Evolutionary conservation across 2,329 filamentous ascomycete genomes (phyloP).

Genomic region (Aspergillus ustus): DNA sequence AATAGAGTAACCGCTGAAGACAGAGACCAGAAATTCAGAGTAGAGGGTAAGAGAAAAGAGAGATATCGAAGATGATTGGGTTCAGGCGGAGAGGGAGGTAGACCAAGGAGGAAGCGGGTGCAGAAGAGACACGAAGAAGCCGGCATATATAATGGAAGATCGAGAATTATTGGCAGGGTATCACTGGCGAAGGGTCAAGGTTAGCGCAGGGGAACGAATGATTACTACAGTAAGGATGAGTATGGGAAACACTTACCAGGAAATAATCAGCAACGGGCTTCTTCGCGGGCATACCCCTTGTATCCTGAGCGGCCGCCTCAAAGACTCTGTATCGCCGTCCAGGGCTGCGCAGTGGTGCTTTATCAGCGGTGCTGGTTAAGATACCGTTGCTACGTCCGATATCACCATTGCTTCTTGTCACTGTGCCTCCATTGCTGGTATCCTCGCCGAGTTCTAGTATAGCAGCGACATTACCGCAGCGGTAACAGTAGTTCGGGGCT

Average conservation of each 20-base stretch:
- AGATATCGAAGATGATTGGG: constrained; percentile 9
- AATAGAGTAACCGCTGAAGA: constrained; percentile 14
- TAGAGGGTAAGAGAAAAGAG: constrained; percentile 3
- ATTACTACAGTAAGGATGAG: not conserved
- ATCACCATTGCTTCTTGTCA: constrained; percentile 64
- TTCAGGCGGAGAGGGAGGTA: constrained; percentile 1
- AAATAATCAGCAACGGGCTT: constrained; percentile 98
- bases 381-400: constrained; percentile 51
- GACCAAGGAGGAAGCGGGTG: not conserved
- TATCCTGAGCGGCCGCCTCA: constrained; percentile 94
- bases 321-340: constrained; percentile 93
- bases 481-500: constrained; percentile 95
- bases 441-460: constrained; percentile 93
- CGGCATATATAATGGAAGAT: constrained; percentile 2
- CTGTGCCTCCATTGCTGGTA: constrained; percentile 71
- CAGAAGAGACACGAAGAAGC: not conserved
- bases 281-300: constrained; percentile 96
- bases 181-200: not conserved
- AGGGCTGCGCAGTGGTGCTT: constrained; percentile 65
- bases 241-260: constrained; percentile 53
- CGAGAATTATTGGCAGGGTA: constrained; percentile 8
- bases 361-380: constrained; percentile 53
- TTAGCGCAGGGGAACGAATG: not conserved
- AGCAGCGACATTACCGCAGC: constrained; percentile 93
- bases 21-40: not conserved